Base-by-base conservation (phyloP, 495 filamentous ascomycete genomes). In the Penicillium robsamsonii region DNA sequence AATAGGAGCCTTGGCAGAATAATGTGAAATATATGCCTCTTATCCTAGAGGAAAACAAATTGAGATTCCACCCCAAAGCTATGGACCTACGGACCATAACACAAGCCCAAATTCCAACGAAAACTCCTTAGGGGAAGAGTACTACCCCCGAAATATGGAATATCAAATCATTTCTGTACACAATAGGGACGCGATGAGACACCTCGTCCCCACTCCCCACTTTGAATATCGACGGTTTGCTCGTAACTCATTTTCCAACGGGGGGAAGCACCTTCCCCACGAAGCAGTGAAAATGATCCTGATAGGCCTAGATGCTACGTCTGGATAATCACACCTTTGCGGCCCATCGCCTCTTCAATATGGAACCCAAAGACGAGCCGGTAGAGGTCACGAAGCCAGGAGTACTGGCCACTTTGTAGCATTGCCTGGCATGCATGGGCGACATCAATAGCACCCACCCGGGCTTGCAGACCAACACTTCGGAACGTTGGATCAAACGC, bases 281-380 rank as follows among this genome's bases (percentile, higher is more conserved):
- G 20, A 27, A 17, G 20, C n/a, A 31, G 29, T 15, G 10, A 8
- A 12, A 4, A 17, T n/a, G n/a, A 2, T 20, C 43, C 9, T n/a
- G 8, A 7, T 25, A 6, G 13, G 1, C 15, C 15, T 11, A 44
- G 3, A 25, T n/a, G 7, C 54, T 67, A 79, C 10, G 69, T 68
- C 54, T 78, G 74, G 48, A 87, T 79, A 8, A 70, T 74, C 2
- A 80, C 70, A 29, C 75, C 75, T 60, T 81, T 81, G 44, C 80
- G 71, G 17, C 69, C 63, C 46, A 84, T 83, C 1, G 83, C 85
- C 58, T 94, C 91, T 57, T 95, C 89, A 25, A 87, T 64, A 53
- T 87, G 83, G 65, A 90, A 90, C 0, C 91, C 90, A 71, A 93
- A 92, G 3, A 96, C 90, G n/a, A 91, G 75, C 45, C 84, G 80